Evolutionary conservation across 495 filamentous ascomycete species (phyloP), one percentile per base, ranked within the genome.

Genomic region (Aeminium ludgeri): DNA sequence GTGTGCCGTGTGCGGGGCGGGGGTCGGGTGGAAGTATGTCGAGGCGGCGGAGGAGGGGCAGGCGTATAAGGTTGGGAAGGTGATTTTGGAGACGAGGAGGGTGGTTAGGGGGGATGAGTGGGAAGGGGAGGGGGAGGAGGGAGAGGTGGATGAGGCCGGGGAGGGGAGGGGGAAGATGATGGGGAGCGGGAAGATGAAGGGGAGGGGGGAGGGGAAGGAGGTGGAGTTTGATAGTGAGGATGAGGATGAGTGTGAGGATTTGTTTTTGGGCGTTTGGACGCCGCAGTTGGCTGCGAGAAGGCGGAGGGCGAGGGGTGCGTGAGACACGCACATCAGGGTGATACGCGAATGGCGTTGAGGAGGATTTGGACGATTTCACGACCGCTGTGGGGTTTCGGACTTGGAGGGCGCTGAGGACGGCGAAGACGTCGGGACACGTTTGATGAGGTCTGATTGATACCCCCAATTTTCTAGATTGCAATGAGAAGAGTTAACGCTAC

Each of bases 21-120:
- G 80, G 31, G 55, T 96, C 13, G 87, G 87, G 8, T 96, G 87
- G 87, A 94, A 94, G 59, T 96, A 96, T 55, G 69, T 94, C 38
- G 74, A 74, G 32, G 87, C 87, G 0, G 76, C 79, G 39, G 81
- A 94, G 52, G 66, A 76, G 46, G 66, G 65, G 30, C 87, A 96
- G 57, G 68, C 70, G 40, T 96, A 96, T 61, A 96, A 96, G 57
- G 76, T 95, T 20, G 87, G 87, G 20, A 94, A 92, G 57, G 94
- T 86, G 51, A 94, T 96, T n/a, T 57, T 96, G 28, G 87, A 96
- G 63, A 85, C 78, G 25, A 76, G 76, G 55, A 67, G 79, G 45
- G 77, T 85, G 18, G 73, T 72, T 15, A 58, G 66, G 4, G 70
- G 65, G 34, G 64, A 69, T n/a, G 67, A 65, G 40, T 91, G 80